Conservation (phyloP, 306 rosid species). For the Coriaria nepalensis region DNA sequence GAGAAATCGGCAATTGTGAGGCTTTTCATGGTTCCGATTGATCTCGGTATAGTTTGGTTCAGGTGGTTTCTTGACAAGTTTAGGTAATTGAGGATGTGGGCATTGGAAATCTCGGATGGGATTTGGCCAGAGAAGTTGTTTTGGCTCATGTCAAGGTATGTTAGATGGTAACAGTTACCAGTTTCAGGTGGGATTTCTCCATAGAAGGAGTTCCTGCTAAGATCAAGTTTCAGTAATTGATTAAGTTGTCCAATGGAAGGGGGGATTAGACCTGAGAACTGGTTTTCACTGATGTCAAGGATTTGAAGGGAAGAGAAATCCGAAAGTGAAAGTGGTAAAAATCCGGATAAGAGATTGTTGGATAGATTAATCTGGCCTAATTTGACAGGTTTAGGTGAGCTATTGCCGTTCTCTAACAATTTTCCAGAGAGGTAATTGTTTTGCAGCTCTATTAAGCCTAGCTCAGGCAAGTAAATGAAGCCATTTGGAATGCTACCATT, state of each 20-base stretch:
- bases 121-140: conserved; percentile 47
- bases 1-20: conserved; percentile 88
- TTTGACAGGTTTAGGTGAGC: conserved; percentile 33
- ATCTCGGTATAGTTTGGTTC: conserved; percentile 47
- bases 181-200: conserved; percentile 46
- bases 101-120: conserved; percentile 45
- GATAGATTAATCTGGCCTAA: conserved; percentile 62
- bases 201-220: conserved; percentile 43
- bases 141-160: conserved; percentile 52
- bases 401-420: conserved; percentile 45
- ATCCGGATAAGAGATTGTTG: conserved; percentile 59
- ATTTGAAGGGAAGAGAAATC: conserved; percentile 55
- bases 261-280: conserved; percentile 66
- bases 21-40: conserved; percentile 60
- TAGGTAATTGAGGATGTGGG: conserved; percentile 51
- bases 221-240: conserved; percentile 47
- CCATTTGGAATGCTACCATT: conserved; percentile 80
- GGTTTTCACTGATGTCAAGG: conserved; percentile 53
- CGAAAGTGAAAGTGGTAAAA: conserved; percentile 48
- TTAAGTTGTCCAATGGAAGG: conserved; percentile 49
- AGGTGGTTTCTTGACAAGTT: conserved; percentile 75
- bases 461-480: conserved; percentile 57
- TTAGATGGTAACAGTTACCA: conserved; percentile 34
- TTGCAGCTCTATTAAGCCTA: conserved; percentile 56
- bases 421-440: conserved; percentile 59